Conservation (phyloP, 2,329 filamentous ascomycete species). For the Phaeosphaeriaceae sp. region DNA sequence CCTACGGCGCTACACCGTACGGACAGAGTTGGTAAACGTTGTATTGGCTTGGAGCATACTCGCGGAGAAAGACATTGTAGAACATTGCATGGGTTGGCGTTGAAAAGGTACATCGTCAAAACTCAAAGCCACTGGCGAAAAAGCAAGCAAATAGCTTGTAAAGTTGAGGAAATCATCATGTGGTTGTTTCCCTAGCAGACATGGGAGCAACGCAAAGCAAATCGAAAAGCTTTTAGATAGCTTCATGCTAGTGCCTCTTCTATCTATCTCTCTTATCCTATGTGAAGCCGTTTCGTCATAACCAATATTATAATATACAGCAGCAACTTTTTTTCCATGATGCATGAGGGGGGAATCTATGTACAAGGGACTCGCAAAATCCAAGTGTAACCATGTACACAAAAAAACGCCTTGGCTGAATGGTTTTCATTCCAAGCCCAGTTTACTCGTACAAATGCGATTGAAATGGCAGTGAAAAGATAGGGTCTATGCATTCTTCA, state of each 20-base stretch:
- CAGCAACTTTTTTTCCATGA: constrained; percentile 19
- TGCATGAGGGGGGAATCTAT: constrained; percentile 42
- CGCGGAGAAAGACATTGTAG: constrained; percentile 12
- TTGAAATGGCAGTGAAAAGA: no score
- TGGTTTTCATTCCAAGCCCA: neutral
- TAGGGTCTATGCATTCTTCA: constrained; percentile 78
- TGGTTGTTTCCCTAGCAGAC: no score
- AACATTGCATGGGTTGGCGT: constrained; percentile 40
- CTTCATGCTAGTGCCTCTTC: no score
- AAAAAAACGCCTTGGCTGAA: neutral
- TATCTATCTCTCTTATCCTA: neutral
- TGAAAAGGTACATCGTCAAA: constrained; percentile 17
- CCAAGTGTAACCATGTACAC: neutral
- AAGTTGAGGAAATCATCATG: neutral
- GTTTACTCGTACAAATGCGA: constrained; percentile 32
- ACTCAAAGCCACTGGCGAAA: neutral
- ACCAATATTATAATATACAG: constrained; percentile 31
- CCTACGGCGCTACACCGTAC: constrained; percentile 68
- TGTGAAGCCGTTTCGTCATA: constrained; percentile 15
- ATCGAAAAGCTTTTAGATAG: no score
- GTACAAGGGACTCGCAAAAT: constrained; percentile 25
- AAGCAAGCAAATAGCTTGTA: neutral
- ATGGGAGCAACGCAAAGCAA: no score
- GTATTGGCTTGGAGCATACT: neutral
- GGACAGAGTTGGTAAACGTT: constrained; percentile 48